Conservation (phyloP, 129 eudicot species). For the Saussurea involucrata region DNA sequence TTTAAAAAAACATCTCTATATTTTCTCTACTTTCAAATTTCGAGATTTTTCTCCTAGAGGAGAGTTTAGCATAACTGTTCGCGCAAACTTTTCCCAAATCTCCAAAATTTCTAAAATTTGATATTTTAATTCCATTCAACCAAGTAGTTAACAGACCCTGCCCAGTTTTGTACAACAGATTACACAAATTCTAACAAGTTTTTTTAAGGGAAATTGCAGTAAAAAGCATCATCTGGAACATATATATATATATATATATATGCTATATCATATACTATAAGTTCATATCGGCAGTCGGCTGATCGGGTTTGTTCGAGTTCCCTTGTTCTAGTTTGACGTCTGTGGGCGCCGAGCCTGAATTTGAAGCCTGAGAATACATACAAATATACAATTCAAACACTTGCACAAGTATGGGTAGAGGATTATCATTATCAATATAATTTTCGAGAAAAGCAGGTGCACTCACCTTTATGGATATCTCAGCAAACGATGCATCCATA, state of each 20-base stretch:
- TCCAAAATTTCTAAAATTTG: too few species aligned
- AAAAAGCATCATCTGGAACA: not conserved
- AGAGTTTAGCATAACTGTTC: too few species aligned
- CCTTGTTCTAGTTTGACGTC: constrained; percentile 55
- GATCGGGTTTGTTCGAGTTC: constrained; percentile 49
- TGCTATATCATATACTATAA: constrained; percentile 1
- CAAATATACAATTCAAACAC: not conserved
- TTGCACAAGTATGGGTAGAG: not conserved
- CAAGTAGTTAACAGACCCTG: not conserved
- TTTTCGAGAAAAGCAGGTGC: not conserved
- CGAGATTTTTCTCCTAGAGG: too few species aligned
- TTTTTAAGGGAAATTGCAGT: not conserved
- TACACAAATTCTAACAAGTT: not conserved
- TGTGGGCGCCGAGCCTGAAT: constrained; percentile 21
- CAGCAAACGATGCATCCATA: constrained; percentile 43
- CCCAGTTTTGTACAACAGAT: constrained; percentile 15
- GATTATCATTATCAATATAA: not conserved
- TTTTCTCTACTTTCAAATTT: too few species aligned
- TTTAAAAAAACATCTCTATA: too few species aligned
- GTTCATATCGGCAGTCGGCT: constrained; percentile 36
- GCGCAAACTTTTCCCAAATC: too few species aligned
- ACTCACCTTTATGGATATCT: constrained; percentile 50
- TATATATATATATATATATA: too few species aligned
- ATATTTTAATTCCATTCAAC: not conserved
- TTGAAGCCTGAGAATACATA: constrained; percentile 40